Percentiles rank a stretch among this genome's conserved stretches.
Conservation (phyloP, 1,139 yeast genomes). For the Yamadazyma sp. region DNA sequence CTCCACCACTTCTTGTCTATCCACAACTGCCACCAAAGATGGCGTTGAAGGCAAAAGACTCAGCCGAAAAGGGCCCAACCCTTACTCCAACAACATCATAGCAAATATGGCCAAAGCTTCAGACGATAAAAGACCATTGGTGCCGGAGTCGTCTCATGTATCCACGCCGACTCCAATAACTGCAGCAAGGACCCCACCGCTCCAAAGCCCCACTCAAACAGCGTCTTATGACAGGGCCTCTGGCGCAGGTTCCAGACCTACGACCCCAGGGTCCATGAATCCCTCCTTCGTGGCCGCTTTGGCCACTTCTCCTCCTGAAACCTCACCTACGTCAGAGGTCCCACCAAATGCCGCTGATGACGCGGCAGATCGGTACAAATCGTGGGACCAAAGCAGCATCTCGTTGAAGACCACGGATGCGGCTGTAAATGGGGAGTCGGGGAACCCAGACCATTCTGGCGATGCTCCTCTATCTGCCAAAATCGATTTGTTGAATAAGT, state of each 20-base stretch:
- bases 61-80: constrained; percentile 44
- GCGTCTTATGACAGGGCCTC: background rate
- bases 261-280: too few relatives aligned
- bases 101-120: constrained; percentile 27
- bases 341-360: too few relatives aligned
- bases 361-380: background rate
- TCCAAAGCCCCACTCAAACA: background rate
- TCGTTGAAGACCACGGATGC: constrained; percentile 35
- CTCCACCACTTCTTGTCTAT: constrained; percentile 63
- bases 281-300: too few relatives aligned
- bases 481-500: constrained; percentile 25
- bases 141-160: background rate
- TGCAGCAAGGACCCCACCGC: background rate
- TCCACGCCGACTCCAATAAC: background rate
- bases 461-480: constrained; percentile 34
- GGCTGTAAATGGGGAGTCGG: constrained; percentile 29
- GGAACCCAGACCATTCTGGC: constrained; percentile 11
- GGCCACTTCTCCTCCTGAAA: too few relatives aligned
- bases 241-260: too few relatives aligned
- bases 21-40: constrained; percentile 73
- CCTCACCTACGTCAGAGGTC: too few relatives aligned
- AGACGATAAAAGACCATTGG: constrained; percentile 6
- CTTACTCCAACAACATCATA: constrained; percentile 35
- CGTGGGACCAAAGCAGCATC: constrained; percentile 16
- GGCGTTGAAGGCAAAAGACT: constrained; percentile 66